A percentile compares a stretch with the other conserved stretches of the same genome.
These are phyloP conservation scores for Collybiopsis confluens DNA, from an alignment of 768 basidiomycete species.

Conservation along the genomic window DNA sequence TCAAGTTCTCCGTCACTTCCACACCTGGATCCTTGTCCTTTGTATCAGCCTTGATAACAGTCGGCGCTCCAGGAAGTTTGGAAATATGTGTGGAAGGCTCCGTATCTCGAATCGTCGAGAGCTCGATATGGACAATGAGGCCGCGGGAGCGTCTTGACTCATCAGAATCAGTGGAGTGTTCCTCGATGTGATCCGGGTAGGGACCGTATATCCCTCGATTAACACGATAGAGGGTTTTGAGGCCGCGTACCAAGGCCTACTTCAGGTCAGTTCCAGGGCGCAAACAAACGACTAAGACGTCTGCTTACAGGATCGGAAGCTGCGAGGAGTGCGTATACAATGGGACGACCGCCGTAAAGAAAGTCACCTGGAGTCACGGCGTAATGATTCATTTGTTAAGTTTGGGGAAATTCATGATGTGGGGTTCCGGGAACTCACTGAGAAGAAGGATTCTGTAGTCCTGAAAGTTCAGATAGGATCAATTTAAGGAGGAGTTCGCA, in stretches of 20 bases:
- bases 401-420: background rate
- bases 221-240: slow-evolving; percentile 1
- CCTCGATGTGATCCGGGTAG: background rate
- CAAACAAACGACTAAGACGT: background rate
- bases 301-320: slow-evolving; percentile 15
- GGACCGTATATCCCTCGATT: background rate
- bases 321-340: slow-evolving; percentile 13
- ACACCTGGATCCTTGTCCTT: no score
- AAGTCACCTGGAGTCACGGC: slow-evolving; percentile 12
- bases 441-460: slow-evolving; percentile 9
- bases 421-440: background rate
- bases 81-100: no score
- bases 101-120: background rate
- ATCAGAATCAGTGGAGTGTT: background rate
- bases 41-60: no score
- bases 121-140: slow-evolving; percentile 2
- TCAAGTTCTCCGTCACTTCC: no score
- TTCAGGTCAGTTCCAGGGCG: background rate
- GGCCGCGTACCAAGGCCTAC: slow-evolving; percentile 13
- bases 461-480: background rate
- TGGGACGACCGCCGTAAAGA: slow-evolving; percentile 15
- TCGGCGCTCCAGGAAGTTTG: no score
- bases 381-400: background rate
- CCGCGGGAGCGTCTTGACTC: background rate
- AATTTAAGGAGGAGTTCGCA: background rate